phyloP scores from a whole-genome alignment of 2,329 filamentous ascomycete genomes.

The Rugonectria rugulosa region DNA sequence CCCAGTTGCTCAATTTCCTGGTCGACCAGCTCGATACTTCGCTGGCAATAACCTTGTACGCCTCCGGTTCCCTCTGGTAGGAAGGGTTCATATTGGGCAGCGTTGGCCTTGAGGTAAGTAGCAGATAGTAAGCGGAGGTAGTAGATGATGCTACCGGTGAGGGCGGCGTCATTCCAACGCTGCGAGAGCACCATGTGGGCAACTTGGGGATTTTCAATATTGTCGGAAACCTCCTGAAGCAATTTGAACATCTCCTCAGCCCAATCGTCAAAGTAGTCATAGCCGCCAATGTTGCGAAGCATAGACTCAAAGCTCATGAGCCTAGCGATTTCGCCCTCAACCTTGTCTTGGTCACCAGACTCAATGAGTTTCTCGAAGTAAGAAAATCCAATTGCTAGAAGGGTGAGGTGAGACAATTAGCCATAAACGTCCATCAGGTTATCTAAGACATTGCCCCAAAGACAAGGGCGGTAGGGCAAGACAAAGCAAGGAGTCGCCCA shows the following conservation, averaged over 20 bases:
- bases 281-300: slow-evolving; percentile 75
- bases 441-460: slow-evolving; percentile 20
- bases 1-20: slow-evolving; percentile 93
- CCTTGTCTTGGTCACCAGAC: slow-evolving; percentile 67
- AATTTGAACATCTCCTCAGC: slow-evolving; percentile 76
- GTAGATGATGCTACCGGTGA: slow-evolving; percentile 81
- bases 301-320: slow-evolving; percentile 75
- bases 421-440: slow-evolving; percentile 5
- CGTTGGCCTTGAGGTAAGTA: slow-evolving; percentile 81
- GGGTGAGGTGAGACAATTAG: slow-evolving; percentile 14
- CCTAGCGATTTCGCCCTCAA: slow-evolving; percentile 75
- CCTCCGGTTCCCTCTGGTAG: slow-evolving; percentile 65
- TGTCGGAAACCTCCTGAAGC: slow-evolving; percentile 67
- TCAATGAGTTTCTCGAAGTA: slow-evolving; percentile 89
- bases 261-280: slow-evolving; percentile 80
- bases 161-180: slow-evolving; percentile 76
- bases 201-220: slow-evolving; percentile 66
- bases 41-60: slow-evolving; percentile 73
- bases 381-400: slow-evolving; percentile 83
- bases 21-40: slow-evolving; percentile 75
- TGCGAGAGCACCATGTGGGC: slow-evolving; percentile 63
- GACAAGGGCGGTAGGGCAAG: slow-evolving; percentile 27
- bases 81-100: slow-evolving; percentile 75
- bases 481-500: slow-evolving; percentile 22
- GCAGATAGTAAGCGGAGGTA: slow-evolving; percentile 84